Conservation (phyloP, 2,329 filamentous ascomycete genomes). For the Cordyceps farinosa region DNA sequence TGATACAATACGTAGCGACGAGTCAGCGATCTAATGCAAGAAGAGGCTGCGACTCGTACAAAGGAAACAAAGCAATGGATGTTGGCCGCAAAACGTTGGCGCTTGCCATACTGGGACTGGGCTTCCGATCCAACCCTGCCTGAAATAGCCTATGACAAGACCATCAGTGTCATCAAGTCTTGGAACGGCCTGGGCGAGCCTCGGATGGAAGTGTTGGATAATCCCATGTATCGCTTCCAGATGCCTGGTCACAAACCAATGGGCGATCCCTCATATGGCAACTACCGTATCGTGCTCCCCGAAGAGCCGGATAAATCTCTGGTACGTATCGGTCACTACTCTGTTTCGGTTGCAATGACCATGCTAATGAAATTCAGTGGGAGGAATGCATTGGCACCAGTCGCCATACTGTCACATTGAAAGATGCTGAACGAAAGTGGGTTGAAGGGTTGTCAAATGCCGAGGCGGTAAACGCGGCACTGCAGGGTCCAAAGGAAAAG, state of each 20-base stretch:
- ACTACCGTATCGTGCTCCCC: not conserved
- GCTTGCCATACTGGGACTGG: constrained; percentile 36
- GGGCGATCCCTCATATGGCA: not conserved
- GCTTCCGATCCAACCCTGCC: constrained; percentile 17
- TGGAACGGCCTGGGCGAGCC: constrained; percentile 20
- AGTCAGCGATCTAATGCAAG: not conserved
- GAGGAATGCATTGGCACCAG: not conserved
- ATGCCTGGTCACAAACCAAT: constrained; percentile 22
- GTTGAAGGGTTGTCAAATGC: not conserved
- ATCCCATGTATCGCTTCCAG: constrained; percentile 19
- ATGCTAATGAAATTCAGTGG: not conserved
- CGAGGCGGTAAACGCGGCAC: not conserved
- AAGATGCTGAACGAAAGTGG: not conserved
- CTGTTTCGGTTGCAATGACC: not conserved
- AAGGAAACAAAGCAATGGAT: constrained; percentile 23
- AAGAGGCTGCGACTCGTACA: not conserved
- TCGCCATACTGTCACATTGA: not conserved
- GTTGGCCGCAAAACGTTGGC: constrained; percentile 27
- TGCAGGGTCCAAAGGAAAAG: not conserved
- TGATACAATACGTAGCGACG: not conserved
- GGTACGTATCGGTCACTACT: not conserved
- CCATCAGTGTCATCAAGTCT: constrained; percentile 14
- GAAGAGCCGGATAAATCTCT: not conserved
- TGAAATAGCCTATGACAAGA: constrained; percentile 19
- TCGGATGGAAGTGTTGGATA: constrained; percentile 10